Conservation (phyloP, 139 green algal genomes). For the Chlamydomonas incerta region DNA sequence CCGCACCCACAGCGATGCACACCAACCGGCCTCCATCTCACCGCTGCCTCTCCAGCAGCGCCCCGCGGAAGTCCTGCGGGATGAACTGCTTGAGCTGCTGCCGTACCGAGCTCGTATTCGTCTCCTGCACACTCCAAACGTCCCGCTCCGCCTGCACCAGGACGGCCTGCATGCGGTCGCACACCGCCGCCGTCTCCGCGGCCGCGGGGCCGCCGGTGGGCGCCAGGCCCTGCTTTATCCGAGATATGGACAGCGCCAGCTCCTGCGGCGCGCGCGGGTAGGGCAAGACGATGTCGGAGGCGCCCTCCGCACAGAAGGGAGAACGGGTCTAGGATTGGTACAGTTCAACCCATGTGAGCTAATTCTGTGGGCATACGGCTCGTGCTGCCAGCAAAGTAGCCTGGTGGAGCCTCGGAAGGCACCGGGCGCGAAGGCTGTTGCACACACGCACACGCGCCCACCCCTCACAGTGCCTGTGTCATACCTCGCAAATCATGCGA, state of each 20-base stretch:
- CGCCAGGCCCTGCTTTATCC: not conserved
- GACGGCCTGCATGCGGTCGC: not conserved
- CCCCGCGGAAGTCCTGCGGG: conserved; percentile 44
- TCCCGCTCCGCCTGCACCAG: conserved; percentile 1
- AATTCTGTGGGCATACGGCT: no score
- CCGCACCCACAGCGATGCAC: no score
- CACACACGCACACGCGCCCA: not conserved
- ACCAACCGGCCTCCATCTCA: no score
- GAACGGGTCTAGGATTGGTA: no score
- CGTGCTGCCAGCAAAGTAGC: no score
- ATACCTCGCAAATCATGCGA: conserved; percentile 45
- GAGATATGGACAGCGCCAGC: conserved; percentile 2
- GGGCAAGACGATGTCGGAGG: no score
- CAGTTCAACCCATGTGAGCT: no score
- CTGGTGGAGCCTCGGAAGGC: not conserved
- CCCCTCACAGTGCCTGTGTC: not conserved
- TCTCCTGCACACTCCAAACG: conserved; percentile 27
- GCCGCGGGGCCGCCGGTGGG: no score
- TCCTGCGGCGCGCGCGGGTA: not conserved
- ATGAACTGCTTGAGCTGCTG: conserved; percentile 38
- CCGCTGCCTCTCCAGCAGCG: conserved; percentile 44
- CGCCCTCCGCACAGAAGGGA: no score
- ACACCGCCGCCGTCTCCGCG: not conserved
- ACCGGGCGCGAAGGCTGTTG: not conserved
- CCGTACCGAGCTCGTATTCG: conserved; percentile 18